phyloP scores from a whole-genome alignment of 225 moss, liverwort and hornwort species.

The Neckera pumila region DNA sequence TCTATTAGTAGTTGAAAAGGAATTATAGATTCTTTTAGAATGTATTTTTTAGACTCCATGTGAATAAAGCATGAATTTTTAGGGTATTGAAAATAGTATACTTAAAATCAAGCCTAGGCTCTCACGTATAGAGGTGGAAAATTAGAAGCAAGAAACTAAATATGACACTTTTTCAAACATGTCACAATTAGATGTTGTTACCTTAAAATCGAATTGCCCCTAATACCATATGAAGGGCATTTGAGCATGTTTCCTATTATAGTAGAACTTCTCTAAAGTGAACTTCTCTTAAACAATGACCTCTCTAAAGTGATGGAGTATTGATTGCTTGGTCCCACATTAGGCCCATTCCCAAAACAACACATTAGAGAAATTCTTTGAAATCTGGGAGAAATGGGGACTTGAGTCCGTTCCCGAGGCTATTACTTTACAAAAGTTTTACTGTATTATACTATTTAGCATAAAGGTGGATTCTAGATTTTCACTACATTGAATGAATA shows the following conservation, averaged over 20 bases:
- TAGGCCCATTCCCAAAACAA: too few species aligned
- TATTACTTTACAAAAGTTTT: too few species aligned
- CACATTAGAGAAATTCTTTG: too few species aligned
- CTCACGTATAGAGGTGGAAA: fast-evolving
- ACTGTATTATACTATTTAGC: not conserved
- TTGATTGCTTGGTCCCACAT: too few species aligned
- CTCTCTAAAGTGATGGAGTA: too few species aligned
- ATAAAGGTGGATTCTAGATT: not conserved
- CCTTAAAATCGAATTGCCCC: not conserved
- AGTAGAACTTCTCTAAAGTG: too few species aligned
- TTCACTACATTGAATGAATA: not conserved
- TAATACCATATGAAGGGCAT: not conserved
- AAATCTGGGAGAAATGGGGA: too few species aligned
- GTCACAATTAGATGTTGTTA: not conserved
- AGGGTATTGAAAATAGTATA: too few species aligned
- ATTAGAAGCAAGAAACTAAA: not conserved
- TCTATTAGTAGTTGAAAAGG: not conserved
- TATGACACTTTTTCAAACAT: not conserved
- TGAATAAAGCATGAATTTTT: not conserved
- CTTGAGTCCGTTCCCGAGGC: too few species aligned
- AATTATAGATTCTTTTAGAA: fast-evolving
- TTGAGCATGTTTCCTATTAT: not conserved
- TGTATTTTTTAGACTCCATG: not conserved
- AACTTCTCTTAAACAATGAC: too few species aligned
- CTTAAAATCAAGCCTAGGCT: not conserved